A percentile compares a stretch with the other conserved stretches of the same genome.
phyloP scores from a whole-genome alignment of 176 grass and related monocot genomes.

The Carex pumila region DNA sequence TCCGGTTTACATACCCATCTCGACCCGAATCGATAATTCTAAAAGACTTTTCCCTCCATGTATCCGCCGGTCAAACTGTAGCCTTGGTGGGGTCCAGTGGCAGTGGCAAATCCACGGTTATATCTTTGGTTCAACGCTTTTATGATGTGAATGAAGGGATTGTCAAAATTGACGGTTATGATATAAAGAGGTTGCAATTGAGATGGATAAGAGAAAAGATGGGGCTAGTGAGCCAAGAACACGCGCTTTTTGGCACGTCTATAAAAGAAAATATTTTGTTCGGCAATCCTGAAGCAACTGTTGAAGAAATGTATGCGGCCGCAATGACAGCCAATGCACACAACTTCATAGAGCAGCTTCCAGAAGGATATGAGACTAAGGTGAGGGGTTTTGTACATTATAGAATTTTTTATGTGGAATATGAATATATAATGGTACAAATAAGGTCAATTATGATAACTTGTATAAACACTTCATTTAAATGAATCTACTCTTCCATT shows the following conservation, averaged over 20 bases:
- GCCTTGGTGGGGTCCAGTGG: constrained; percentile 85
- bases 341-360: constrained; percentile 78
- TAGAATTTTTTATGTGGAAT: neutral
- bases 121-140: constrained; percentile 86
- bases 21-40: constrained; percentile 66
- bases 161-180: constrained; percentile 70
- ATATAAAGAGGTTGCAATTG: constrained; percentile 64
- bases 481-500: neutral
- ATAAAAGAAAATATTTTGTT: constrained; percentile 94
- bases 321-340: constrained; percentile 98
- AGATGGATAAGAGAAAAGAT: constrained; percentile 88
- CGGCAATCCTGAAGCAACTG: constrained; percentile 68
- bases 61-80: constrained; percentile 75
- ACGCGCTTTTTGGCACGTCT: constrained; percentile 86
- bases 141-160: constrained; percentile 69
- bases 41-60: constrained; percentile 61
- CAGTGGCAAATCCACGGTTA: constrained; percentile 89
- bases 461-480: neutral
- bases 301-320: constrained; percentile 83
- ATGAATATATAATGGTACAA: neutral
- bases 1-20: constrained; percentile 75
- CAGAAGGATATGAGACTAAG: constrained; percentile 92
- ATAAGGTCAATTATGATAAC: neutral
- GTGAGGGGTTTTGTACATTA: constrained; percentile 21
- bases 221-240: constrained; percentile 96